Conservation (phyloP, 306 rosid species). For the Dalbergia oliveri region DNA sequence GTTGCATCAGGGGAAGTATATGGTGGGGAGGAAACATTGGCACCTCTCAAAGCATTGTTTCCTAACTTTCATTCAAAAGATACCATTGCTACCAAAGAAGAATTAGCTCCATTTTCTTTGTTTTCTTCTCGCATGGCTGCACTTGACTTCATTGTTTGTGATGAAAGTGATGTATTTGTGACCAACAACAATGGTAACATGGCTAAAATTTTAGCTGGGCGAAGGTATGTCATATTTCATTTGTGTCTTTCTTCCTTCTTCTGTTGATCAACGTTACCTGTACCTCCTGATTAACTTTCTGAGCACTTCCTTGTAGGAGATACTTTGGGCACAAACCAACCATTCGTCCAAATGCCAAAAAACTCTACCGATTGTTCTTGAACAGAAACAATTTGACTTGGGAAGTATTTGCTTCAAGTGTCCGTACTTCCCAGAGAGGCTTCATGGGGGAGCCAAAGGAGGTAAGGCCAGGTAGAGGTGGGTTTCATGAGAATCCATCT, state of each 20-base stretch:
- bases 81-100: constrained; percentile 83
- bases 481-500: constrained; percentile 95
- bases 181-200: constrained; percentile 98
- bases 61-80: constrained; percentile 94
- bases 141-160: constrained; percentile 92
- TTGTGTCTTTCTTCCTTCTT: neutral
- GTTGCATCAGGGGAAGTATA: constrained; percentile 98
- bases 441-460: constrained; percentile 97
- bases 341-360: constrained; percentile 96
- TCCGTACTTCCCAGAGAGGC: constrained; percentile 86
- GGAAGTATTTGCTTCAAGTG: constrained; percentile 85
- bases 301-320: constrained; percentile 68
- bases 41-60: constrained; percentile 84
- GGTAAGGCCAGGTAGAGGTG: constrained; percentile 94
- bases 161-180: constrained; percentile 96
- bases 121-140: constrained; percentile 99
- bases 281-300: constrained; percentile 38
- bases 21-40: constrained; percentile 94
- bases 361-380: constrained; percentile 78
- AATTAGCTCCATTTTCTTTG: constrained; percentile 80
- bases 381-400: constrained; percentile 81
- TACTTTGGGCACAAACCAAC: constrained; percentile 99
- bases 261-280: constrained; percentile 24
- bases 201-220: constrained; percentile 96
- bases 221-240: constrained; percentile 67